These are phyloP conservation scores for Geosmithia morbida DNA, from an alignment of 2,329 filamentous ascomycete genomes.

Conservation along the genomic window DNA sequence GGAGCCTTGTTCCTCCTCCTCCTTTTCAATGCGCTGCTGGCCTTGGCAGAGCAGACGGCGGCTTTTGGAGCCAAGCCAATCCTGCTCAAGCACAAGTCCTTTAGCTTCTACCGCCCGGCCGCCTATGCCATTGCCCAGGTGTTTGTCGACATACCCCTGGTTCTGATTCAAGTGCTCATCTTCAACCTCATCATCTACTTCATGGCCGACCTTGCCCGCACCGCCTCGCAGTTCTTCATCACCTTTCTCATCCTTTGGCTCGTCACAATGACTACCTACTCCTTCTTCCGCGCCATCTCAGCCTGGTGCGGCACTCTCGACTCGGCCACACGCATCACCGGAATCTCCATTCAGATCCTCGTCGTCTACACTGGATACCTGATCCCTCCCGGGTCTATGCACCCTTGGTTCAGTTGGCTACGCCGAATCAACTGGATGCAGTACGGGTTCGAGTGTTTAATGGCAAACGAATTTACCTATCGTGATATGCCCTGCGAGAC, in stretches of 20 bases:
- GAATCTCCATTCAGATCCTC: conserved; percentile 44
- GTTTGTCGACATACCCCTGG: conserved; percentile 42
- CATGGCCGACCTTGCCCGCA: conserved; percentile 55
- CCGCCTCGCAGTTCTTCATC: conserved; percentile 53
- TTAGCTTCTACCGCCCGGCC: conserved; percentile 50
- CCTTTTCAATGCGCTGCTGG: conserved; percentile 47
- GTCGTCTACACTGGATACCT: conserved; percentile 56
- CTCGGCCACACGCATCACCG: conserved; percentile 44
- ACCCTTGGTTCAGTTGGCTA: conserved; percentile 52
- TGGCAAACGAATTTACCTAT: conserved; percentile 48
- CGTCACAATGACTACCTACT: conserved; percentile 40
- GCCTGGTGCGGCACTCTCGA: conserved; percentile 45
- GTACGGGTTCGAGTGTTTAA: conserved; percentile 53
- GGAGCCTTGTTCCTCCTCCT: conserved; percentile 35
- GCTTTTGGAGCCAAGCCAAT: conserved; percentile 50
- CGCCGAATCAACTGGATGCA: conserved; percentile 54
- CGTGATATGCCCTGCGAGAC: conserved; percentile 43
- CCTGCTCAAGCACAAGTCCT: conserved; percentile 55
- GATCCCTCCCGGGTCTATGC: conserved; percentile 40
- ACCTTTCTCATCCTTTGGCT: conserved; percentile 47
- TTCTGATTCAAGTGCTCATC: conserved; percentile 48
- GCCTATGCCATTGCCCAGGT: conserved; percentile 43
- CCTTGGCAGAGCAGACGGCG: conserved; percentile 58
- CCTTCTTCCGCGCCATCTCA: conserved; percentile 44
- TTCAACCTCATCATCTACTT: conserved; percentile 68